phyloP scores from a whole-genome alignment of 257 asterid species.

The Fraxinus quadrangulata region DNA sequence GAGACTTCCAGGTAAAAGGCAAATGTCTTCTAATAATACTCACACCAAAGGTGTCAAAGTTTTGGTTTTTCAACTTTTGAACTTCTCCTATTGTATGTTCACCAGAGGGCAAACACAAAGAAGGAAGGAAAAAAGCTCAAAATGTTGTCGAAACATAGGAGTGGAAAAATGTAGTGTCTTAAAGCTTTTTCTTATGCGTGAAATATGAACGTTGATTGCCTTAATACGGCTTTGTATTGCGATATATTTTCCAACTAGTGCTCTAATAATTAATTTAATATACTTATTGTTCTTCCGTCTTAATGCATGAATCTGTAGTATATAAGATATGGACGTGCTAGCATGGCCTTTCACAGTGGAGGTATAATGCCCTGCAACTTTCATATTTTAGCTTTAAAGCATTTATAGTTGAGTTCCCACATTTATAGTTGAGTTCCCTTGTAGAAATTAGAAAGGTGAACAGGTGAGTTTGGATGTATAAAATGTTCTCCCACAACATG shows the following conservation, averaged over 20 bases:
- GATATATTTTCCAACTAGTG: slow-evolving; percentile 5
- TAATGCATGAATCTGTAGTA: no score
- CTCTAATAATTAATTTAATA: not conserved
- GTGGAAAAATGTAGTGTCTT: slow-evolving; percentile 3
- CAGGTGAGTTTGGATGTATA: no score
- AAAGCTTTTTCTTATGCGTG: not conserved
- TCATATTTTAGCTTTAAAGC: no score
- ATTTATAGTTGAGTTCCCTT: no score
- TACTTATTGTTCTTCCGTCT: not conserved
- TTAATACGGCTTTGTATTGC: not conserved
- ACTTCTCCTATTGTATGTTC: not conserved
- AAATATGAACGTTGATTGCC: slow-evolving; percentile 2
- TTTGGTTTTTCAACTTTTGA: no score
- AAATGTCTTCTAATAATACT: not conserved
- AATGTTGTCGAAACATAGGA: not conserved
- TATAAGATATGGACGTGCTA: not conserved
- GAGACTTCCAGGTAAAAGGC: no score
- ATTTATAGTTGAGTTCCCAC: no score
- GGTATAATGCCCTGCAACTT: no score
- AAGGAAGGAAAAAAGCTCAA: slow-evolving; percentile 4
- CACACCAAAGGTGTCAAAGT: not conserved
- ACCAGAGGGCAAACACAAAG: not conserved
- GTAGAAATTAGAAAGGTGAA: no score
- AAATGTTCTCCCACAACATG: no score
- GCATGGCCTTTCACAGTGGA: no score